phyloP scores from a whole-genome alignment of 202 grass and related monocot species.

The Bolboschoenoplectus hybrid region DNA sequence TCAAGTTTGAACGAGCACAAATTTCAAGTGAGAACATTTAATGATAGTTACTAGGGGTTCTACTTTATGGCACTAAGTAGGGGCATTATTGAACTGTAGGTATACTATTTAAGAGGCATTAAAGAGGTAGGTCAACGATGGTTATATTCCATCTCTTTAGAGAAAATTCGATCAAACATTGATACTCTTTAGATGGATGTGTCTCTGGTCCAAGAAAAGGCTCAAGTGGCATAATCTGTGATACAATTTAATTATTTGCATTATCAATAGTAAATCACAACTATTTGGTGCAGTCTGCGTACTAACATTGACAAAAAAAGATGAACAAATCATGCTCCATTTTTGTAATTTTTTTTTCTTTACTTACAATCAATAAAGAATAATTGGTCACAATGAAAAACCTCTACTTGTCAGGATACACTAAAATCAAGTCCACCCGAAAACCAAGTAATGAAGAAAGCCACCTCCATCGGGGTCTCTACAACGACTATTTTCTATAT shows the following conservation, averaged over 20 bases:
- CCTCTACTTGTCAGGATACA: constrained; percentile 58
- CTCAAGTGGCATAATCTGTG: background rate
- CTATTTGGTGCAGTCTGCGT: background rate
- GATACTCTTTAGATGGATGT: background rate
- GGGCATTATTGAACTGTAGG: background rate
- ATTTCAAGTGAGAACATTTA: background rate
- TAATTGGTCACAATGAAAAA: background rate
- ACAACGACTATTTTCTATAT: constrained; percentile 90
- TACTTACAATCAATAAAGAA: background rate
- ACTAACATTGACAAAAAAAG: background rate
- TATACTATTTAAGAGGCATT: background rate
- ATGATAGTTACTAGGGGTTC: background rate
- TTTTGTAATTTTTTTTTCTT: background rate
- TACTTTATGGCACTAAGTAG: background rate
- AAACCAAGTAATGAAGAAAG: constrained; percentile 94
- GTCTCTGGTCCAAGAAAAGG: background rate
- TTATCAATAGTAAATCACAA: background rate
- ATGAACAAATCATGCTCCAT: background rate
- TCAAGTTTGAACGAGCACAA: background rate
- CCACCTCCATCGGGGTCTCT: constrained; percentile 66
- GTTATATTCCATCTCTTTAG: background rate
- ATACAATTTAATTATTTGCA: background rate
- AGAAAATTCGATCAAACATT: background rate
- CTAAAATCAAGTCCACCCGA: constrained; percentile 78
- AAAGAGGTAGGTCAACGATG: background rate